Evolutionary conservation across 768 basidiomycete genomes (phyloP).

Genomic region (Grammothele lineata): DNA sequence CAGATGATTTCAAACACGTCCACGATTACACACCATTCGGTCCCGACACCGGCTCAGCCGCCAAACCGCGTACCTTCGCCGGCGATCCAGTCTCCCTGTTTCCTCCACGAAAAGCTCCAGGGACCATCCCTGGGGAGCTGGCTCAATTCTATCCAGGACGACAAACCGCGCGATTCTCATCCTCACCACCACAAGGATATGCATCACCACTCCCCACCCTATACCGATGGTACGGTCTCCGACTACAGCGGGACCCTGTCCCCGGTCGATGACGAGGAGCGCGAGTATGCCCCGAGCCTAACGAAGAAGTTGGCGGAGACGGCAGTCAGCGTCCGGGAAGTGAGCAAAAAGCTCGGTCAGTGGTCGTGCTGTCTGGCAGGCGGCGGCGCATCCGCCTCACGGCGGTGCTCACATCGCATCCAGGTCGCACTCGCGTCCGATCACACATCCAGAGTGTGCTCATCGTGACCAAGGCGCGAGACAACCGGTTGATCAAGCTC

Average conservation of each 20-base stretch:
- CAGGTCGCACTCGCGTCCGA: constrained; percentile 88
- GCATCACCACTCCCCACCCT: constrained; percentile 14
- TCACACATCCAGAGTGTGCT: constrained; percentile 91
- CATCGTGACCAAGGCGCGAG: constrained; percentile 95
- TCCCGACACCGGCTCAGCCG: constrained; percentile 3
- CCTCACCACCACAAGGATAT: constrained; percentile 5
- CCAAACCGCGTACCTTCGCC: constrained; percentile 12
- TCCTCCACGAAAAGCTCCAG: constrained; percentile 90
- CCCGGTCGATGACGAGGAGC: constrained; percentile 46
- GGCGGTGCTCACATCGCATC: constrained; percentile 14
- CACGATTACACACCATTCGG: constrained; percentile 16
- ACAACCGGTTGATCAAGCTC: constrained; percentile 93
- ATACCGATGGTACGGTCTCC: constrained; percentile 20
- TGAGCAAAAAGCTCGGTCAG: constrained; percentile 97
- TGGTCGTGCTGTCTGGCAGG: constrained; percentile 16
- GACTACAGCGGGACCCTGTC: constrained; percentile 18
- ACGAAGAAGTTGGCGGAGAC: constrained; percentile 95
- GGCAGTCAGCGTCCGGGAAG: constrained; percentile 93
- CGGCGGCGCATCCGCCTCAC: constrained; percentile 8
- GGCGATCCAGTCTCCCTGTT: constrained; percentile 68
- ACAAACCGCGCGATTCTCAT: constrained; percentile 8
- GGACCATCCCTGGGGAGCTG: constrained; percentile 77
- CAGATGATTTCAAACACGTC: constrained; percentile 5
- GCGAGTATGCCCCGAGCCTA: constrained; percentile 70
- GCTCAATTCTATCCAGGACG: constrained; percentile 31